Evolutionary conservation across 2,329 filamentous ascomycete genomes (phyloP).

Genomic region (Fusarium brevicatenulatum): DNA sequence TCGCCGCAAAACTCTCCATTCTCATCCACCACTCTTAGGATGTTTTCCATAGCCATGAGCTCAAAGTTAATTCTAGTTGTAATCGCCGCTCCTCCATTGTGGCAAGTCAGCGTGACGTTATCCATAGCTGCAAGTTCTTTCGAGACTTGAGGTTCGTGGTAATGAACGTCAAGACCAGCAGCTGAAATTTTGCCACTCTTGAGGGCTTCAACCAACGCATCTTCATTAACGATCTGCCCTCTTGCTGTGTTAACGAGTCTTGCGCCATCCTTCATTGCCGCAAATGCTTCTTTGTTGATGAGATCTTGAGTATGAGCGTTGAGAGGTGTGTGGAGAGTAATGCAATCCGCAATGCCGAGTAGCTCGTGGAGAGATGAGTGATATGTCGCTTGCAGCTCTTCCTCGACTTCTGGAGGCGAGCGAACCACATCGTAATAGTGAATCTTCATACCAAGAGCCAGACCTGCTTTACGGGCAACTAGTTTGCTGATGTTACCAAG

Average conservation of each 20-base stretch:
- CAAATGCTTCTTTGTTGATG: constrained; percentile 22
- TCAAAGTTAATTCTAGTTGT: constrained; percentile 55
- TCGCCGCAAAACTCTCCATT: constrained; percentile 26
- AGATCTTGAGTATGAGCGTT: constrained; percentile 31
- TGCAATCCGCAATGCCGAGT: constrained; percentile 47
- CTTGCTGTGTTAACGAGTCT: constrained; percentile 64
- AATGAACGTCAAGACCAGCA: constrained; percentile 65
- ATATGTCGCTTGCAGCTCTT: constrained; percentile 44
- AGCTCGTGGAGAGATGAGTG: constrained; percentile 44
- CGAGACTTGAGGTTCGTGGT: constrained; percentile 61
- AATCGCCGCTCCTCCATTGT: constrained; percentile 52
- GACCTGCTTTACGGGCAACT: constrained; percentile 57
- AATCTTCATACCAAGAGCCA: constrained; percentile 63
- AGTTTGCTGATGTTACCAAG: constrained; percentile 58
- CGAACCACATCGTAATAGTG: constrained; percentile 60
- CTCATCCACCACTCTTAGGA: constrained; percentile 36
- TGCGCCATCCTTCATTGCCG: constrained; percentile 58
- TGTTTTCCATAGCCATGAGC: constrained; percentile 38
- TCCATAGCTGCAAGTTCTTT: constrained; percentile 51
- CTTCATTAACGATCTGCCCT: constrained; percentile 63
- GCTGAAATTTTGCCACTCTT: constrained; percentile 56
- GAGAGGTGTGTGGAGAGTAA: constrained; percentile 48
- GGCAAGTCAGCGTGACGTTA: constrained; percentile 52
- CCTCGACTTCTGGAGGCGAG: constrained; percentile 43
- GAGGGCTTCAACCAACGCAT: constrained; percentile 58